Evolutionary conservation across 805 yeast genomes (phyloP), one percentile per base, ranked within the genome.

Genomic region (Candida germanica): DNA sequence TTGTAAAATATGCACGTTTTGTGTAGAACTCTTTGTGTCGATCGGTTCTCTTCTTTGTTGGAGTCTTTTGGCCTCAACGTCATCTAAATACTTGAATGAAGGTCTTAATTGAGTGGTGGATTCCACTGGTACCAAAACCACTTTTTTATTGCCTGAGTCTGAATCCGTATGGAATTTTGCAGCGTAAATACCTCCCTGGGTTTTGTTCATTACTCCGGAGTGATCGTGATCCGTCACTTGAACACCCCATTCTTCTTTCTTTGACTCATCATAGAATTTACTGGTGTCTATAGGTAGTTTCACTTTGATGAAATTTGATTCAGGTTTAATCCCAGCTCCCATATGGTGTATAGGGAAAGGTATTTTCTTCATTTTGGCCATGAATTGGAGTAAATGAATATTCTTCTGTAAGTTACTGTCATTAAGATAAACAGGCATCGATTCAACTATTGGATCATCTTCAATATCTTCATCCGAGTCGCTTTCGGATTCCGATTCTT

Each of bases 101-200:
- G 97, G 93, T 47, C 96, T 73, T 42, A 93, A 57, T 57, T 91
- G 97, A 0, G 83, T 76, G 0, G 84, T 76, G 14, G 78, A 70
- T 23, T 77, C 73, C 1, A 89, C 67, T 1, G 91, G 85, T 1
- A 76, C 59, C 42, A 91, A 56, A 33, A 84, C 77, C 6, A 87
- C 50, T 48, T 72, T 78, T 19, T 40, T 44, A 7, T 40, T 46
- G 6, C 37, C 40, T 9, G 50, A 55, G 6, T 43, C 54, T 5
- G 36, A 46, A 11, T 6, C 27, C 11, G 24, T 35, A 6, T 54
- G 42, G 5, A 65, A 48, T 33, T 54, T 51, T 7, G 57, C 70
- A 5, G 55, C 68, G 35, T 64, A 66, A 10, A 61, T 47, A 2
- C 69, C 67, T 10, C 83, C 83, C 22, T 69, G 71, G 22, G 74